Evolutionary conservation across 2,329 filamentous ascomycete genomes (phyloP).

Genomic region (Stylonectria norvegica): DNA sequence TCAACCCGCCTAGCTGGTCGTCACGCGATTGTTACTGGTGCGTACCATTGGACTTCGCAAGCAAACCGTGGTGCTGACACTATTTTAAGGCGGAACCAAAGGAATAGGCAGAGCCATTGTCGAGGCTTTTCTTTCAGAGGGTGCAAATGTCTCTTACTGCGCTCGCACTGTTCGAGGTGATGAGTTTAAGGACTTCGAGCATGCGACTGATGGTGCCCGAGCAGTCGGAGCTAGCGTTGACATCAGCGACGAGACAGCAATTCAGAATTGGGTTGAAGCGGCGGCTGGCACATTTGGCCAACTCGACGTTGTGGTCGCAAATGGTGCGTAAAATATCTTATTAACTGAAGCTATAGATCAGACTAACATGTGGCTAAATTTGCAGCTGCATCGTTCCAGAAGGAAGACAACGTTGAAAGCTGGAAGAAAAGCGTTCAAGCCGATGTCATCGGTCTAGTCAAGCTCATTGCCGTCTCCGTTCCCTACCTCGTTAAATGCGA

Average conservation of each 20-base stretch:
- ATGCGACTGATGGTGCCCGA: slow-evolving; percentile 5
- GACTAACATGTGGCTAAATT: background rate
- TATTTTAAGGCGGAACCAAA: slow-evolving; percentile 21
- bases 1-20: slow-evolving; percentile 12
- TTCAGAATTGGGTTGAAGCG: slow-evolving; percentile 15
- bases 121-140: slow-evolving; percentile 20
- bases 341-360: background rate
- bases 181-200: slow-evolving; percentile 18
- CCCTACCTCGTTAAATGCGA: slow-evolving; percentile 17
- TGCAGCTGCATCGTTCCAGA: slow-evolving; percentile 13
- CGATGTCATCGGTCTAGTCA: slow-evolving; percentile 23
- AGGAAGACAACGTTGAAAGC: slow-evolving; percentile 7
- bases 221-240: slow-evolving; percentile 22
- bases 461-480: slow-evolving; percentile 16
- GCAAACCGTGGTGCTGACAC: background rate
- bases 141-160: slow-evolving; percentile 28
- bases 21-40: slow-evolving; percentile 12
- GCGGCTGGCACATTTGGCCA: slow-evolving; percentile 18
- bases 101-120: slow-evolving; percentile 24
- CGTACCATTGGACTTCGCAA: background rate
- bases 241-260: slow-evolving; percentile 12
- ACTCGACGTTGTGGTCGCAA: slow-evolving; percentile 24
- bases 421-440: slow-evolving; percentile 26
- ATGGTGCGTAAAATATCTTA: too few species aligned
- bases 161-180: slow-evolving; percentile 16